Evolutionary conservation across 768 basidiomycete genomes (phyloP), one percentile per base, ranked within the genome.

Genomic region (Gymnopilus dilepis): DNA sequence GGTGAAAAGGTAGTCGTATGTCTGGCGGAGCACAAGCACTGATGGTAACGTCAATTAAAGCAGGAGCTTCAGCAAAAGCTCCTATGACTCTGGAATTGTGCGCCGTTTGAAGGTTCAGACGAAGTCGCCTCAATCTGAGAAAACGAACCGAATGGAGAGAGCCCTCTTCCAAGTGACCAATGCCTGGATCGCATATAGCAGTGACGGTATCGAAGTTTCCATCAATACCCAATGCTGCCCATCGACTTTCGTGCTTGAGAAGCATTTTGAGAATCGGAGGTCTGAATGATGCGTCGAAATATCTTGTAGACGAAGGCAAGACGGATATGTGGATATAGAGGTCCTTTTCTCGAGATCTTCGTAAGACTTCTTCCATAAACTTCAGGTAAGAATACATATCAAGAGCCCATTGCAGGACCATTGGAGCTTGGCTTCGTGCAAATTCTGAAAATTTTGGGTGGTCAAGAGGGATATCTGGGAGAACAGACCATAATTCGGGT

Each of bases 191-290:
- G 48, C 48, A n/a, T 12, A 50, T 22, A 7, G 48, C 24, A 17
- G 28, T 50, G 28, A 50, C 7, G 8, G 48, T 30, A n/a, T 12
- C 13, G 12, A 30, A 1, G 5, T 30, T 22, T 6, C 26, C 22
- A 13, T n/a, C 7, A 3, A 56, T 56, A 9, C 55, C 41, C 1
- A 56, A 30, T 31, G 31, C 55, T 7, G 24, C 40, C 41, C 38
- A 56, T 43, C 55, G 28, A 11, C 28, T 13, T 22, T 56, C 41
- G 55, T 56, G 40, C 40, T 56, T 43, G 28, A 56, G n/a, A n/a
- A n/a, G n/a, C n/a, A n/a, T n/a, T n/a, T n/a, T 12, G 6, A 56
- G 19, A 19, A 30, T 6, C 13, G 24, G 12, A 28, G 45, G 7
- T 8, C 30, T 41, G n/a, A n/a, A n/a, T 40, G 55, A 28, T 26